A percentile compares a stretch with the other conserved stretches of the same genome.
Conservation (phyloP, 169 alveolate genomes). For the Cryptosporidium sp. region DNA sequence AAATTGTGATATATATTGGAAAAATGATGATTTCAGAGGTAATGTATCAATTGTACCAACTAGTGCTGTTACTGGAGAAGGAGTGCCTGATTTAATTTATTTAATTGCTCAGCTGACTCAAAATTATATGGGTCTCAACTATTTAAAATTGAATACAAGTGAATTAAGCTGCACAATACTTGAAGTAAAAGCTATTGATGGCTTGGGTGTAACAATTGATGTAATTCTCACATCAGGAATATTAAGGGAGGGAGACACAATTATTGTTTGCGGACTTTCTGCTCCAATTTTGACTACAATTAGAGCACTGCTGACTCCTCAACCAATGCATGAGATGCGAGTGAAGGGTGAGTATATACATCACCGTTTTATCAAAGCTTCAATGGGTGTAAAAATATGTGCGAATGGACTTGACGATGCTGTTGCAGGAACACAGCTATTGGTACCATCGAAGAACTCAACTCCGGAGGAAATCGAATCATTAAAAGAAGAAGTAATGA, state of each 20-base stretch:
- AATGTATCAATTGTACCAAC: constrained; percentile 98
- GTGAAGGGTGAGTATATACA: constrained; percentile 97
- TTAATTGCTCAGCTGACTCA: constrained; percentile 92
- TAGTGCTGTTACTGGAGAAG: constrained; percentile 99
- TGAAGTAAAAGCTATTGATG: constrained; percentile 96
- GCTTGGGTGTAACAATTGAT: constrained; percentile 99
- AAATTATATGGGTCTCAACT: constrained; percentile 87
- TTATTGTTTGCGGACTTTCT: constrained; percentile 94
- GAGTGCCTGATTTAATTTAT: constrained; percentile 95
- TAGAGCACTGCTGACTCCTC: constrained; percentile 98
- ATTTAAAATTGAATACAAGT: constrained; percentile 84
- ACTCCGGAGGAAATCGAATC: constrained; percentile 80
- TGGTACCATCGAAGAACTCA: constrained; percentile 82
- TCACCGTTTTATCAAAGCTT: constrained; percentile 92
- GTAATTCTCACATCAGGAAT: constrained; percentile 97
- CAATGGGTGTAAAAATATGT: constrained; percentile 95
- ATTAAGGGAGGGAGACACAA: constrained; percentile 94
- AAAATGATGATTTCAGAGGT: constrained; percentile 92
- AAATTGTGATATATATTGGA: constrained; percentile 95
- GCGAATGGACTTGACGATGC: constrained; percentile 97
- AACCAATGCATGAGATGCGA: constrained; percentile 98
- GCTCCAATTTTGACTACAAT: constrained; percentile 97
- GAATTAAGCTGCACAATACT: constrained; percentile 95
- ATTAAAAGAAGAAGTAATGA: constrained; percentile 90
- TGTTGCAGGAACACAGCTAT: constrained; percentile 96